Evolutionary conservation across 2,329 filamentous ascomycete species (phyloP).

Genomic region (Fusarium sacchari): DNA sequence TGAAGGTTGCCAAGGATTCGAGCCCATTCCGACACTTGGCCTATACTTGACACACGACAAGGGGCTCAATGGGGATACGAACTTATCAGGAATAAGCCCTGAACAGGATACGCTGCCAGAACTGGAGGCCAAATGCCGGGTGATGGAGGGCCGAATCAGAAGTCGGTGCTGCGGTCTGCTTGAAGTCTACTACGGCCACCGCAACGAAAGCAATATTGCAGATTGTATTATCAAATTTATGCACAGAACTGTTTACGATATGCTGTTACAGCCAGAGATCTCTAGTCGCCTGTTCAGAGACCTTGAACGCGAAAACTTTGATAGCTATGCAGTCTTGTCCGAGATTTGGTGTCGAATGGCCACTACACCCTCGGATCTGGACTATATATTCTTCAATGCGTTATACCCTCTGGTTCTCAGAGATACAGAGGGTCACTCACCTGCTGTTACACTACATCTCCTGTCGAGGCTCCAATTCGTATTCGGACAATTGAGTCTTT

Average conservation of each 20-base stretch:
- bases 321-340: not conserved
- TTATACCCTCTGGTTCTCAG: not conserved
- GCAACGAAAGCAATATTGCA: rapidly evolving
- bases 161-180: not conserved
- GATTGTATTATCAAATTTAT: not conserved
- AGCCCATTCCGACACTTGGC: not conserved
- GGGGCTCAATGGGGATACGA: rapidly evolving
- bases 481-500: not conserved
- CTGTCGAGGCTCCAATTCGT: not conserved
- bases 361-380: too few relatives aligned
- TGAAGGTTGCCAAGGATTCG: rapidly evolving
- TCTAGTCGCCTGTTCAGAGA: not conserved
- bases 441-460: not conserved
- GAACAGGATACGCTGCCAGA: rapidly evolving
- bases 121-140: not conserved
- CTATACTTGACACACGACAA: not conserved
- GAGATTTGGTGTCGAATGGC: not conserved
- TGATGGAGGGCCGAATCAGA: not conserved
- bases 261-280: not conserved
- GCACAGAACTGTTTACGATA: not conserved
- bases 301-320: not conserved
- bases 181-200: not conserved
- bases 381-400: rapidly evolving
- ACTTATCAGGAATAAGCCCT: rapidly evolving
- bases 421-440: not conserved